Percentiles rank a stretch among this genome's conserved stretches.
Evolutionary conservation across 225 moss, liverwort and hornwort genomes (phyloP).

Genomic region (Straminergon stramineum): DNA sequence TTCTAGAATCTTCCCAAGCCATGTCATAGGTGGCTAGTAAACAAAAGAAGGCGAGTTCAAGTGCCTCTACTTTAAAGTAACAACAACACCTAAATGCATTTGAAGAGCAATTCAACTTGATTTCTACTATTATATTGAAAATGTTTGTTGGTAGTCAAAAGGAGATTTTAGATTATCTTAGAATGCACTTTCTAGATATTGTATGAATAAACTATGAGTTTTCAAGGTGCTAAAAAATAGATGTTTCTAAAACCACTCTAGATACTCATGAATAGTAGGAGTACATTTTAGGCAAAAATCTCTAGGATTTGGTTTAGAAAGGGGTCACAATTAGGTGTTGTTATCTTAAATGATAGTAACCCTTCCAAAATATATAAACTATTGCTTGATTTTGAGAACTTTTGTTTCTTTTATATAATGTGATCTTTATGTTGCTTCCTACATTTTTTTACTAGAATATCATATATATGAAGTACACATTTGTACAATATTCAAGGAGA

Average conservation of each 20-base stretch:
- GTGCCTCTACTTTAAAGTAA: background rate
- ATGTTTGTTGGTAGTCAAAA: background rate
- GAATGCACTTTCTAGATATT: background rate
- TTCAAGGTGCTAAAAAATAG: background rate
- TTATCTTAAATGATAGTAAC: background rate
- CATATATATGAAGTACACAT: background rate
- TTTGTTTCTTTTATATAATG: background rate
- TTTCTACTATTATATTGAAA: background rate
- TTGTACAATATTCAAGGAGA: fast-evolving
- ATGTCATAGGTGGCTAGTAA: background rate
- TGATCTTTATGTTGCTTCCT: background rate
- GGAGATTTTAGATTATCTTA: background rate
- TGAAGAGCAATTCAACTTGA: fast-evolving
- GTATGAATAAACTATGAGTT: background rate
- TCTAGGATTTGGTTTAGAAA: too few relatives aligned
- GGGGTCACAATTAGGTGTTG: too few relatives aligned
- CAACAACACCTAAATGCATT: background rate
- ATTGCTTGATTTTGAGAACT: background rate
- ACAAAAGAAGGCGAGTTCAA: fast-evolving
- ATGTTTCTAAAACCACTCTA: background rate
- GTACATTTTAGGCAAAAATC: background rate
- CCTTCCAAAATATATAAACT: background rate
- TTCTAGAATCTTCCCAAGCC: background rate
- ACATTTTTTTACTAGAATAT: too few relatives aligned
- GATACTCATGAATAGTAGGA: background rate